A percentile compares a stretch with the other conserved stretches of the same genome.
phyloP scores from a whole-genome alignment of 2,329 filamentous ascomycete species.

The Exserohilum turcica region DNA sequence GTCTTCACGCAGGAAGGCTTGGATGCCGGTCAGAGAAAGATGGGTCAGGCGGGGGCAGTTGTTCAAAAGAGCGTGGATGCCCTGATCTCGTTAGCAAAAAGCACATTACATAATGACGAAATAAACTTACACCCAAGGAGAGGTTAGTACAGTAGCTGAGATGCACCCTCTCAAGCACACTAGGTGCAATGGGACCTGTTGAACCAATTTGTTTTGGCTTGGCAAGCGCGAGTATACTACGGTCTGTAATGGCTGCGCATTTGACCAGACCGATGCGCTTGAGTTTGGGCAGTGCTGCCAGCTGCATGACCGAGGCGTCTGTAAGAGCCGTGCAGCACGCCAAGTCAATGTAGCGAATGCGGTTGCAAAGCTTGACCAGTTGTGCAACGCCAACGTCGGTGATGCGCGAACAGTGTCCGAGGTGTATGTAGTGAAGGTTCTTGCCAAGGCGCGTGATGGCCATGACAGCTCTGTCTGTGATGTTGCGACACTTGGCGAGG shows the following conservation, averaged over 20 bases:
- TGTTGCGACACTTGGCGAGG: constrained; percentile 88
- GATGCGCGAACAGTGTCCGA: constrained; percentile 90
- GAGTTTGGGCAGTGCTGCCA: constrained; percentile 87
- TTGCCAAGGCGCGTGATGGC: constrained; percentile 90
- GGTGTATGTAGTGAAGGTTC: constrained; percentile 94
- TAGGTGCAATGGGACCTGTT: constrained; percentile 64
- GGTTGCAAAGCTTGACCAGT: constrained; percentile 83
- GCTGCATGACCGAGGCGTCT: constrained; percentile 79
- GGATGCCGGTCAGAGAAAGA: constrained; percentile 89
- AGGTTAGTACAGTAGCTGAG: constrained; percentile 91
- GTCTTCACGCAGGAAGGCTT: constrained; percentile 85
- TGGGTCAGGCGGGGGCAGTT: constrained; percentile 92
- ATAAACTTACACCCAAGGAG: constrained; percentile 70
- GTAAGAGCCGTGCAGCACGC: constrained; percentile 93
- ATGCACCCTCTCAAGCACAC: constrained; percentile 86
- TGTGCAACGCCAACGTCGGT: constrained; percentile 87
- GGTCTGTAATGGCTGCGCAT: constrained; percentile 86
- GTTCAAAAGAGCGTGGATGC: constrained; percentile 86
- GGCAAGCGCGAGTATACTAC: constrained; percentile 83
- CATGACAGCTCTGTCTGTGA: constrained; percentile 86
- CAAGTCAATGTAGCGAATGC: constrained; percentile 95
- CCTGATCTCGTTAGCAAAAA: constrained; percentile 58
- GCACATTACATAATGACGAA: neutral
- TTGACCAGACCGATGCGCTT: constrained; percentile 96
- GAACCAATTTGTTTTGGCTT: constrained; percentile 63